phyloP scores from a whole-genome alignment of 305 asterid species.

The Solanum hybrid region DNA sequence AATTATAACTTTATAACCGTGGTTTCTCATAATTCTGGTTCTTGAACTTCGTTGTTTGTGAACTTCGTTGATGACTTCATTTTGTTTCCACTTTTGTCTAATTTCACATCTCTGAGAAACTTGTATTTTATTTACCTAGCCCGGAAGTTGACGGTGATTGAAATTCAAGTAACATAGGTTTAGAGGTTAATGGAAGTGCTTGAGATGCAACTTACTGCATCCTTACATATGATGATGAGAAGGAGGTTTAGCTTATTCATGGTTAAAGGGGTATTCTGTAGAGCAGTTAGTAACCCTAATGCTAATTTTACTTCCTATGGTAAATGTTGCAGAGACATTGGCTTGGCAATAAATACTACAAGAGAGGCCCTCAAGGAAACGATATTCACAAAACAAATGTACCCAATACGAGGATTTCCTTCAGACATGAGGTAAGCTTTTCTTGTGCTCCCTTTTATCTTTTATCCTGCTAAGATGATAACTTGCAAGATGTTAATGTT shows the following conservation, averaged over 20 bases:
- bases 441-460: neutral
- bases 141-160: neutral
- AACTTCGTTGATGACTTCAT: neutral
- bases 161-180: neutral
- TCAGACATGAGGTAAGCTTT: conserved; percentile 62
- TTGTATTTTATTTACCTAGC: neutral
- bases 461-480: neutral
- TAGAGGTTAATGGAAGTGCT: neutral
- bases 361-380: conserved; percentile 68
- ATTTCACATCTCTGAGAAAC: neutral
- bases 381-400: conserved; percentile 47
- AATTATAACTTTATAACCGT: neutral
- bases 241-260: neutral
- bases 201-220: neutral
- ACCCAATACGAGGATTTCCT: conserved; percentile 66
- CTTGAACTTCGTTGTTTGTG: neutral
- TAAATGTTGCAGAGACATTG: conserved; percentile 50
- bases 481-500: neutral
- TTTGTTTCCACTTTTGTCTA: neutral
- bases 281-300: neutral
- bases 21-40: neutral
- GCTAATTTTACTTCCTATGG: neutral
- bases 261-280: neutral
- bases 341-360: conserved; percentile 64
- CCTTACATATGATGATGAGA: neutral